Conservation (phyloP, 164 flowering plant genomes). For the Liriodendron chinense region DNA sequence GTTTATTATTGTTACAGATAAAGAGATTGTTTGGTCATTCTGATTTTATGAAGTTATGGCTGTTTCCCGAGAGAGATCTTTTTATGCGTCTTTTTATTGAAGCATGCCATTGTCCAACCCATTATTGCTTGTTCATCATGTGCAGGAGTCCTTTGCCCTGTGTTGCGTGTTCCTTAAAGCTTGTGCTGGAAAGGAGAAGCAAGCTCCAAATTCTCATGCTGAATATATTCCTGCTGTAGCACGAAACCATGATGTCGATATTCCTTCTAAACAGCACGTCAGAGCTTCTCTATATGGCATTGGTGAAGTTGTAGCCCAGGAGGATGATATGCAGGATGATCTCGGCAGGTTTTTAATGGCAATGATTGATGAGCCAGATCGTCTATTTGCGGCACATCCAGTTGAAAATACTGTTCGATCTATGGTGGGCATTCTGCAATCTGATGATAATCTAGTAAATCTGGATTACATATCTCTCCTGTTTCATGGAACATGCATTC, state of each 20-base stretch:
- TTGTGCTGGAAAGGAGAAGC: conserved; percentile 20
- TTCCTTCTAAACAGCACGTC: conserved; percentile 25
- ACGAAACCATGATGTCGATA: conserved; percentile 26
- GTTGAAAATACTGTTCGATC: conserved; percentile 17
- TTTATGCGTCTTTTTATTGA: not conserved
- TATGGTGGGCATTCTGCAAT: conserved; percentile 10
- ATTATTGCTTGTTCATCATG: conserved; percentile 7
- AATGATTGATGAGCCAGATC: conserved; percentile 15
- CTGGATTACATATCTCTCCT: not conserved
- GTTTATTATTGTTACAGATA: no score
- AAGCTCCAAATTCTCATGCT: conserved; percentile 33
- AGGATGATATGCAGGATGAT: conserved; percentile 11
- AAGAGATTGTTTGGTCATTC: not conserved
- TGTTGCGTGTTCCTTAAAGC: conserved; percentile 34
- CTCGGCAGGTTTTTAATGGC: conserved; percentile 7
- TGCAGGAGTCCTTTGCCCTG: conserved; percentile 53
- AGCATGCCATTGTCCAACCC: conserved; percentile 5
- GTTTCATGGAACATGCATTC: not conserved
- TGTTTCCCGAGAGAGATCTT: not conserved
- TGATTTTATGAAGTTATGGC: not conserved
- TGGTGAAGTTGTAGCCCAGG: conserved; percentile 24
- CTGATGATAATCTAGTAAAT: conserved; percentile 23
- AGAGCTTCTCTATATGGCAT: conserved; percentile 11
- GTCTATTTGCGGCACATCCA: conserved; percentile 10
- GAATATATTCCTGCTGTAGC: conserved; percentile 41